phyloP scores from a whole-genome alignment of 306 rosid species.

The Cucurbita ficifolia region DNA sequence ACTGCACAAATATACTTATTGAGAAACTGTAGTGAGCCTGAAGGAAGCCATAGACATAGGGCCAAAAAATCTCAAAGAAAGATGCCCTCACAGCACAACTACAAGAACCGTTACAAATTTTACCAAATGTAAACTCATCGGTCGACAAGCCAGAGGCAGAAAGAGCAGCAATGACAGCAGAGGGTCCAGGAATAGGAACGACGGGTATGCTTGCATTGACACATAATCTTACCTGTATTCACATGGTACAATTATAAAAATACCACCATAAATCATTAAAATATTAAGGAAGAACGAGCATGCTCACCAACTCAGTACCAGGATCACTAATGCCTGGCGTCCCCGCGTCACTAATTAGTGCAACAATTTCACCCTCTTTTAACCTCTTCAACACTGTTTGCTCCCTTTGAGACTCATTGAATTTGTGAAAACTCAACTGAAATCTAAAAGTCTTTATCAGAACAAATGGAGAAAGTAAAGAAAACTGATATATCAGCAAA shows the following conservation, averaged over 20 bases:
- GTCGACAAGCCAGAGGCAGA: conserved; percentile 80
- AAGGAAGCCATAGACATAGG: neutral
- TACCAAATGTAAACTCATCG: conserved; percentile 77
- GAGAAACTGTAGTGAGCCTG: conserved; percentile 3
- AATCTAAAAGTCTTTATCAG: conserved; percentile 20
- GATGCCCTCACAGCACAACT: neutral
- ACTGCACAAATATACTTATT: conserved; percentile 24
- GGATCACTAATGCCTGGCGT: conserved; percentile 93
- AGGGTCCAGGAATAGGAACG: conserved; percentile 85
- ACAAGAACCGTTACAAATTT: neutral
- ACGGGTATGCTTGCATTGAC: conserved; percentile 54
- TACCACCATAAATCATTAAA: neutral
- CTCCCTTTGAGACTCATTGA: conserved; percentile 77
- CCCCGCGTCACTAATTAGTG: conserved; percentile 82
- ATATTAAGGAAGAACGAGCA: neutral
- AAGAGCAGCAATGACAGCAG: conserved; percentile 80
- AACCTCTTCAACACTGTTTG: conserved; percentile 66
- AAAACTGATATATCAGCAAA: neutral
- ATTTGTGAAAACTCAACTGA: conserved; percentile 93
- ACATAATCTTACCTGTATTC: conserved; percentile 72
- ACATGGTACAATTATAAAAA: neutral
- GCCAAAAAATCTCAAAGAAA: conserved; percentile 6
- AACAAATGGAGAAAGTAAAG: neutral
- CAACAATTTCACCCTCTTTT: conserved; percentile 77
- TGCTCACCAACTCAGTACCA: conserved; percentile 69